Percentiles rank a stretch among this genome's conserved stretches.
Evolutionary conservation across 805 yeast genomes (phyloP).

Genomic region (Sungouiella blattae): DNA sequence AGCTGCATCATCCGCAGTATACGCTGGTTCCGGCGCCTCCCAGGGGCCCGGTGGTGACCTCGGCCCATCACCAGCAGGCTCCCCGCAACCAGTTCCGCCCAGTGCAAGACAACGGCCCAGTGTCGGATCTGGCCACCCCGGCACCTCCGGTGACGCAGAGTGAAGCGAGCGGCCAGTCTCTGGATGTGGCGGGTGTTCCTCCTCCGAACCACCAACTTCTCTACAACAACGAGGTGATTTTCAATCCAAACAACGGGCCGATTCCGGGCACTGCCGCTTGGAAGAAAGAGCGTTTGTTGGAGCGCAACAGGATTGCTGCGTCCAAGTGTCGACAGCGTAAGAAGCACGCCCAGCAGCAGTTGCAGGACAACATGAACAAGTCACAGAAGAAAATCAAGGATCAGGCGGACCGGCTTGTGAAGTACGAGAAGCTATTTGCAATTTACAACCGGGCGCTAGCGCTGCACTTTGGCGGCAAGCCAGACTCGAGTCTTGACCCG

Average conservation of each 20-base stretch:
- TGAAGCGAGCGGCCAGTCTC: background rate
- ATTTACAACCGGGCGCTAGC: conserved; percentile 19
- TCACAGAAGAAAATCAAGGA: conserved; percentile 42
- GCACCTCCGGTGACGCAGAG: conserved; percentile 1
- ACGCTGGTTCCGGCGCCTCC: background rate
- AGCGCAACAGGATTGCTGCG: conserved; percentile 66
- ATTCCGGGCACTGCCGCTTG: conserved; percentile 62
- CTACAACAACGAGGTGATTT: conserved; percentile 54
- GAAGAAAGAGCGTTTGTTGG: conserved; percentile 63
- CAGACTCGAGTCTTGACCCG: conserved; percentile 8
- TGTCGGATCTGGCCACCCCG: background rate
- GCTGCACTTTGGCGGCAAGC: conserved; percentile 13
- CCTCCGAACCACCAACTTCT: conserved; percentile 51
- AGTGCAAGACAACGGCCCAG: conserved; percentile 2
- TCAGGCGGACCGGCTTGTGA: conserved; percentile 15
- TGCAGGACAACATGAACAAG: conserved; percentile 57
- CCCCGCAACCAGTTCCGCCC: background rate
- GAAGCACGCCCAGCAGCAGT: conserved; percentile 63
- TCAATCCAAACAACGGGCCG: conserved; percentile 51
- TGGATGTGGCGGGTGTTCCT: conserved; percentile 38
- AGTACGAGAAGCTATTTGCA: conserved; percentile 19
- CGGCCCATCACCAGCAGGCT: background rate
- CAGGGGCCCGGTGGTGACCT: too few species aligned
- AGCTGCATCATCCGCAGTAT: background rate
- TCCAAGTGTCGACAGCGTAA: conserved; percentile 65